Conservation (phyloP, 164 flowering plant genomes). For the Echeveria elegans region DNA sequence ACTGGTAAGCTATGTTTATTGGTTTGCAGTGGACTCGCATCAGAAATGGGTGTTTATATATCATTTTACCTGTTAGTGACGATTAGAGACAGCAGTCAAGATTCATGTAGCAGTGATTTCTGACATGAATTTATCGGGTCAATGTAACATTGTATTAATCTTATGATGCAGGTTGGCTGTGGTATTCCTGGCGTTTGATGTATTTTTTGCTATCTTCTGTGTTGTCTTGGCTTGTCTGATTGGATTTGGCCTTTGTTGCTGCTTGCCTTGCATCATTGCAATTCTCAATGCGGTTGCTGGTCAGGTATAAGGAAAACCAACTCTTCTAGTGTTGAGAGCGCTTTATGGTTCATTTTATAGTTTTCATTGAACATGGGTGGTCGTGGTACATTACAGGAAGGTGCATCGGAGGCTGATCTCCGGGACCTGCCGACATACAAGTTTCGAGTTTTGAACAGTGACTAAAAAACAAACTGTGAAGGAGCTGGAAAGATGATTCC, state of each 20-base stretch:
- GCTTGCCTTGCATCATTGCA: constrained; percentile 97
- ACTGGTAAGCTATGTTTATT: no score
- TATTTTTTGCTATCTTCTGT: constrained; percentile 94
- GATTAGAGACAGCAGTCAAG: neutral
- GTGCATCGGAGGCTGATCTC: constrained; percentile 95
- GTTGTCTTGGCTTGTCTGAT: constrained; percentile 93
- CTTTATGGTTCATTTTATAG: neutral
- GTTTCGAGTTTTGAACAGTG: constrained; percentile 31
- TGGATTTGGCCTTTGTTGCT: constrained; percentile 96
- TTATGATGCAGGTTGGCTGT: constrained; percentile 82
- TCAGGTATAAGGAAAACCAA: constrained; percentile 46
- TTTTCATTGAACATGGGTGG: neutral
- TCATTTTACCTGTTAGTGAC: neutral
- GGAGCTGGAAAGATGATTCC: constrained; percentile 77
- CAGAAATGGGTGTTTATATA: no score
- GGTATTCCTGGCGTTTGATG: constrained; percentile 93
- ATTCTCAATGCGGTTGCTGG: constrained; percentile 95
- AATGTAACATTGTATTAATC: neutral
- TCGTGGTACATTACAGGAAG: constrained; percentile 68
- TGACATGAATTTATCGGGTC: neutral
- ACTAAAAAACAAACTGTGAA: constrained; percentile 35
- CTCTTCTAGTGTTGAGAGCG: no score
- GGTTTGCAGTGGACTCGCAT: neutral
- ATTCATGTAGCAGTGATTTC: neutral
- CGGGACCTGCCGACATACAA: constrained; percentile 68